A percentile compares a stretch with the other conserved stretches of the same genome.
Conservation (phyloP, 257 asterid species). For the Solanum pimpinellifolium region DNA sequence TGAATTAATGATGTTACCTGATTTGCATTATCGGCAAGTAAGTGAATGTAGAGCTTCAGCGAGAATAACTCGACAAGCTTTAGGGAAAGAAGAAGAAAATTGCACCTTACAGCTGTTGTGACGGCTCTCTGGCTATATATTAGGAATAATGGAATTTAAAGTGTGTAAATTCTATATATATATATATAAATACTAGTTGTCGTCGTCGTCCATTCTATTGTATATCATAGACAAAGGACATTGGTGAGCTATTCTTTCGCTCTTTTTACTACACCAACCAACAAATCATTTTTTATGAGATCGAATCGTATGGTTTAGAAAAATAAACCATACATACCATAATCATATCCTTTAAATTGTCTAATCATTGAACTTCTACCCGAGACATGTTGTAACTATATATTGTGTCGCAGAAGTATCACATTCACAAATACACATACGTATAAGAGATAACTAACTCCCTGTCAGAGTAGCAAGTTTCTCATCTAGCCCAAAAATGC, state of each 20-base stretch:
- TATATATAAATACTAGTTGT: neutral
- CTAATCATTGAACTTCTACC: no score
- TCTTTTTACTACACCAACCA: neutral
- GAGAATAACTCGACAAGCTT: constrained; percentile 76
- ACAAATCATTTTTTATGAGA: no score
- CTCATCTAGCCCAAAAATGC: neutral
- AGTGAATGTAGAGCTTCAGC: constrained; percentile 89
- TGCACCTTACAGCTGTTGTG: constrained; percentile 93
- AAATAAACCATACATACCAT: neutral
- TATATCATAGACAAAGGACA: neutral
- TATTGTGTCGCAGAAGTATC: neutral
- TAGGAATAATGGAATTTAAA: neutral
- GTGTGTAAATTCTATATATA: neutral
- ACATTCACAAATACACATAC: neutral
- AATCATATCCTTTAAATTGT: neutral
- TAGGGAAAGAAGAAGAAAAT: constrained; percentile 55
- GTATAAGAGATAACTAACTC: neutral
- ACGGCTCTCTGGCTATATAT: constrained; percentile 80
- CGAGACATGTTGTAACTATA: neutral
- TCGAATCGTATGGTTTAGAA: neutral
- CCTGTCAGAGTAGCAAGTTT: neutral
- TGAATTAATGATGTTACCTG: constrained; percentile 35
- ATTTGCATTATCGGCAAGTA: constrained; percentile 83
- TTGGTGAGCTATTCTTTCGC: neutral
- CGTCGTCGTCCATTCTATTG: neutral